phyloP scores from a whole-genome alignment of 2,329 filamentous ascomycete genomes.

The Calonectria pseudoturangicola region DNA sequence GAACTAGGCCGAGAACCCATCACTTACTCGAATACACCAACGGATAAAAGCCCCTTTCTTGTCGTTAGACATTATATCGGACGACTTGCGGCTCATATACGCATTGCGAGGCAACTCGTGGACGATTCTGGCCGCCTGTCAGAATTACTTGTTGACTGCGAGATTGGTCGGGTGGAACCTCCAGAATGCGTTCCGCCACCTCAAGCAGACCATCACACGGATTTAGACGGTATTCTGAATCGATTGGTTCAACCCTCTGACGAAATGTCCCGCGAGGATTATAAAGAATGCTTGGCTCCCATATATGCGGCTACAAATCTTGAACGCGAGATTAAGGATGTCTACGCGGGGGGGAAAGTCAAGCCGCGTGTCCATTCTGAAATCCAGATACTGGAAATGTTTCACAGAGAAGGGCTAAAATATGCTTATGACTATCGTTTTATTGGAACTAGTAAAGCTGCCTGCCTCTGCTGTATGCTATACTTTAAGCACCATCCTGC shows the following conservation, averaged over 20 bases:
- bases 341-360: conserved; percentile 43
- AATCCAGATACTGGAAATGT: conserved; percentile 62
- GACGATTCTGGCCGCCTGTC: conserved; percentile 56
- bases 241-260: conserved; percentile 54
- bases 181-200: conserved; percentile 47
- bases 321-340: conserved; percentile 28
- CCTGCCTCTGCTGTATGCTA: conserved; percentile 69
- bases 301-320: conserved; percentile 34
- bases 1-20: conserved; percentile 3
- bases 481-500: conserved; percentile 65
- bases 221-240: conserved; percentile 56
- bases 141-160: conserved; percentile 57
- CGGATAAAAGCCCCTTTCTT: conserved; percentile 48
- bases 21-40: background rate
- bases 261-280: conserved; percentile 27
- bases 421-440: conserved; percentile 65
- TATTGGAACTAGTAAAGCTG: conserved; percentile 71
- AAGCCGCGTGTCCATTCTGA: conserved; percentile 65
- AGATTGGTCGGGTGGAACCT: conserved; percentile 50
- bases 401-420: conserved; percentile 36
- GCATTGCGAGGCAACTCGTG: conserved; percentile 62
- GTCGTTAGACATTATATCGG: conserved; percentile 65
- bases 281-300: conserved; percentile 26
- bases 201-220: conserved; percentile 53
- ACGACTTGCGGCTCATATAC: conserved; percentile 65